These are phyloP conservation scores for Penicillium sclerotiorum DNA, from an alignment of 2,329 filamentous ascomycete genomes.

Conservation along the genomic window DNA sequence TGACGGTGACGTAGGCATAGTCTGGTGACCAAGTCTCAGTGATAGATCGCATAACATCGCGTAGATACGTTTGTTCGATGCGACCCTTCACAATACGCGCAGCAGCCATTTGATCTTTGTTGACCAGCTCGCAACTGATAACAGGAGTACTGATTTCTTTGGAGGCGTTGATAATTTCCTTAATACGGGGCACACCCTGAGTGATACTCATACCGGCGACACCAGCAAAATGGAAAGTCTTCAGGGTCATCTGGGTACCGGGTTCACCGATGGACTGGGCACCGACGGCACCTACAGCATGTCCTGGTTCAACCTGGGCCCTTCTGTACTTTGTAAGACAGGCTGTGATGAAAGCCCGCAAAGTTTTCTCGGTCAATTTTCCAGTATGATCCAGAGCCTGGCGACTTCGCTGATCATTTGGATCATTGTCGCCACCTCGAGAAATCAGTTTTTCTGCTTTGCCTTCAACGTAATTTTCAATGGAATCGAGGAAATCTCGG, in stretches of 20 bases:
- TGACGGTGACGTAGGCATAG: constrained; percentile 75
- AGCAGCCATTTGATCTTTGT: constrained; percentile 71
- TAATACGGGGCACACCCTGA: constrained; percentile 98
- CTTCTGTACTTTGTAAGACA: constrained; percentile 89
- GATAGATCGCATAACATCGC: constrained; percentile 76
- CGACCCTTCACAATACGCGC: constrained; percentile 90
- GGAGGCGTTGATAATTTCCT: constrained; percentile 99
- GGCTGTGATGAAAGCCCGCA: constrained; percentile 74
- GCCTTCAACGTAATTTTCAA: constrained; percentile 70
- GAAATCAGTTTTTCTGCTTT: constrained; percentile 62
- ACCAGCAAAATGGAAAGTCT: constrained; percentile 99
- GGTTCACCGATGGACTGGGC: constrained; percentile 98
- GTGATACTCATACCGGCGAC: constrained; percentile 99
- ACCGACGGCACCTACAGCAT: constrained; percentile 93
- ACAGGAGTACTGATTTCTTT: constrained; percentile 92
- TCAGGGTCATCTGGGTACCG: constrained; percentile 97
- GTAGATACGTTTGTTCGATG: constrained; percentile 91
- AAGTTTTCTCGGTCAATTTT: constrained; percentile 76
- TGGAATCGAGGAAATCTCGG: constrained; percentile 76
- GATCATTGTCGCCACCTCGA: constrained; percentile 35
- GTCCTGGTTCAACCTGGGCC: constrained; percentile 89
- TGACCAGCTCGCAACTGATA: constrained; percentile 82
- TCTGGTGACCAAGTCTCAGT: constrained; percentile 86
- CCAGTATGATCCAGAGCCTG: constrained; percentile 68
- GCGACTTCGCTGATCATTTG: constrained; percentile 32